phyloP scores from a whole-genome alignment of 1,284 basidiomycete genomes.

The Anthracocystis setariae region DNA sequence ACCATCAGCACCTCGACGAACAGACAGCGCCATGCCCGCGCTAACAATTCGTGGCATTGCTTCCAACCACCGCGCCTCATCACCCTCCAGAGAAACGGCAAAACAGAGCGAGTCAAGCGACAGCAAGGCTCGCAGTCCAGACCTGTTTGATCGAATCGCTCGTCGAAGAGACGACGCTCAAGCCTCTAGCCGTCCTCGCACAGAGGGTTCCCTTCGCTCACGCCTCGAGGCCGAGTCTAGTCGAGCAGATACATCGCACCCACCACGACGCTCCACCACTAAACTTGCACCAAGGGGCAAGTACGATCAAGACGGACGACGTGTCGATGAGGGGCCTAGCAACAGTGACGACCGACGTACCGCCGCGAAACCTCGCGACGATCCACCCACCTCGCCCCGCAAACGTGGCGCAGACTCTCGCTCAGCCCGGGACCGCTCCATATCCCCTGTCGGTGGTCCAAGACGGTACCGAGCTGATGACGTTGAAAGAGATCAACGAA shows the following conservation, averaged over 20 bases:
- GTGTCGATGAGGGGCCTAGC: slow-evolving; percentile 19
- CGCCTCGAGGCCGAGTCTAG: slow-evolving; percentile 8
- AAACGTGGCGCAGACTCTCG: slow-evolving; percentile 12
- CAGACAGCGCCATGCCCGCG: slow-evolving; percentile 15
- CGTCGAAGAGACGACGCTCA: slow-evolving; percentile 20
- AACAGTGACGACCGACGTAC: slow-evolving; percentile 9
- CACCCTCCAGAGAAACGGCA: slow-evolving; percentile 1
- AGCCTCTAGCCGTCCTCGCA: slow-evolving; percentile 13
- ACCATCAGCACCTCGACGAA: slow-evolving; percentile 16
- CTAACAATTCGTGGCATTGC: slow-evolving; percentile 36
- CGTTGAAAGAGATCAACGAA: slow-evolving; percentile 8
- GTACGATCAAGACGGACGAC: slow-evolving; percentile 36
- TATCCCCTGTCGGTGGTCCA: slow-evolving; percentile 6
- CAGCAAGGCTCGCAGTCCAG: slow-evolving; percentile 22
- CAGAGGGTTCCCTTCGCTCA: slow-evolving; percentile 20
- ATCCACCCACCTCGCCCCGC: slow-evolving; percentile 22
- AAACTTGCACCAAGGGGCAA: slow-evolving; percentile 34
- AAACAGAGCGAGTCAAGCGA: slow-evolving; percentile 8
- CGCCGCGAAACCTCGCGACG: slow-evolving; percentile 6
- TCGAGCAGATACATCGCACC: slow-evolving; percentile 5
- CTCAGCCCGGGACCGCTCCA: slow-evolving; percentile 16
- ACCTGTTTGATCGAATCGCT: slow-evolving; percentile 32
- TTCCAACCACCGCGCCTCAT: slow-evolving; percentile 13
- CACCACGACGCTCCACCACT: slow-evolving; percentile 6
- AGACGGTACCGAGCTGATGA: slow-evolving; percentile 2